Evolutionary conservation across 768 basidiomycete genomes (phyloP).

Genomic region (Trametes maxima): DNA sequence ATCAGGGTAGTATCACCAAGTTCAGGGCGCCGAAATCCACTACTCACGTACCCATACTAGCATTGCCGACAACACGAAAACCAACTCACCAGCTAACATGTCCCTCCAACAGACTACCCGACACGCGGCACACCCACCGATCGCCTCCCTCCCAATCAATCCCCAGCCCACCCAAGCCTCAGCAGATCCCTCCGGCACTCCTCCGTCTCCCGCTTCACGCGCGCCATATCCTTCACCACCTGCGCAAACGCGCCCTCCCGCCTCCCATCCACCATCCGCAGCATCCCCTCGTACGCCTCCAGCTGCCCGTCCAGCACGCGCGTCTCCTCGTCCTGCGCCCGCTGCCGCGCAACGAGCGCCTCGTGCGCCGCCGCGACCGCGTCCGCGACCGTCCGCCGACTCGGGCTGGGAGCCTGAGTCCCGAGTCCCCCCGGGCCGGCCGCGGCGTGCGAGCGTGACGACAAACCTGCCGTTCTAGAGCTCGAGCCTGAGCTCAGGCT

Average conservation of each 20-base stretch:
- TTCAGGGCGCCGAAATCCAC: too few species aligned
- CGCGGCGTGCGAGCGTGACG: too few species aligned
- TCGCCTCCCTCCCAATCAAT: slow-evolving; percentile 28
- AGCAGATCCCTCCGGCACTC: slow-evolving; percentile 52
- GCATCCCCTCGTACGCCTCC: slow-evolving; percentile 43
- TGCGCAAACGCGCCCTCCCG: slow-evolving; percentile 43
- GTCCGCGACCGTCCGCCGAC: slow-evolving; percentile 34
- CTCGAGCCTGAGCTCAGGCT: too few species aligned
- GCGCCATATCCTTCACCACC: slow-evolving; percentile 50
- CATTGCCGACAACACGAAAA: too few species aligned
- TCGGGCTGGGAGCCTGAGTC: too few species aligned
- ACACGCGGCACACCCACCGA: too few species aligned
- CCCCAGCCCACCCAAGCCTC: slow-evolving; percentile 53
- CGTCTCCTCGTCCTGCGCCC: slow-evolving; percentile 41
- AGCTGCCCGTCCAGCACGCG: slow-evolving; percentile 41
- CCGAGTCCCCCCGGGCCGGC: too few species aligned
- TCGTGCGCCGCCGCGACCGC: slow-evolving; percentile 39
- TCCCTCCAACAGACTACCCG: too few species aligned
- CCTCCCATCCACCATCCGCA: slow-evolving; percentile 44
- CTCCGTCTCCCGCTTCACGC: slow-evolving; percentile 49
- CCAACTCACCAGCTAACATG: too few species aligned
- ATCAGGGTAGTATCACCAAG: too few species aligned
- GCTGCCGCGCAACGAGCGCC: slow-evolving; percentile 40
- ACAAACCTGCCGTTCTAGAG: too few species aligned
- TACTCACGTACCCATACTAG: too few species aligned